phyloP scores from a whole-genome alignment of 805 yeast species.

The Saccharomycopsis schoenii region DNA sequence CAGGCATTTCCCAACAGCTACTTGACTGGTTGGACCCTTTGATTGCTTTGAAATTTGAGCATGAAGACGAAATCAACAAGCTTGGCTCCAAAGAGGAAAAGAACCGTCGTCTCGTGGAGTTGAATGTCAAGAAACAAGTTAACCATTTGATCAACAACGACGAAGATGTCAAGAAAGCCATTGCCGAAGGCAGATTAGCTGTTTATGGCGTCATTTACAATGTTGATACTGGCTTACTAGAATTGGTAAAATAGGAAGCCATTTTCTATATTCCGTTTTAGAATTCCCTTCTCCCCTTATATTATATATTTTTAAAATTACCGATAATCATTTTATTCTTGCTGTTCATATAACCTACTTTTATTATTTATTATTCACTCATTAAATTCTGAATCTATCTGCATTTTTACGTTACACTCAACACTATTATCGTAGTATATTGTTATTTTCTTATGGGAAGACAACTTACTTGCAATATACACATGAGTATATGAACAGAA shows the following conservation, averaged over 20 bases:
- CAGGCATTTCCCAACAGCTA: constrained; percentile 31
- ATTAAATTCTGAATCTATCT: no score
- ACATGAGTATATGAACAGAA: no score
- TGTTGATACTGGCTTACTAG: constrained; percentile 63
- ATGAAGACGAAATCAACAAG: constrained; percentile 39
- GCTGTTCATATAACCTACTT: no score
- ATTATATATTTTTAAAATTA: no score
- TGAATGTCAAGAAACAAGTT: constrained; percentile 67
- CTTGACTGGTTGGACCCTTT: constrained; percentile 64
- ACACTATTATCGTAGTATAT: no score
- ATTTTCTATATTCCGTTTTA: not conserved
- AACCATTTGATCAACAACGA: constrained; percentile 45
- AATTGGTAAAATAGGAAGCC: constrained; percentile 19
- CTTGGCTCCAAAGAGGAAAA: constrained; percentile 42
- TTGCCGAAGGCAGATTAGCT: constrained; percentile 51
- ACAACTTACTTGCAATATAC: no score
- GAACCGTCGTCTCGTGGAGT: constrained; percentile 58
- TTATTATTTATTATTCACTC: no score
- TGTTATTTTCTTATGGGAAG: no score
- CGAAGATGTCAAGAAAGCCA: constrained; percentile 61
- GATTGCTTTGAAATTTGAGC: constrained; percentile 58
- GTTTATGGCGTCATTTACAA: constrained; percentile 81
- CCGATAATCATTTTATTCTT: no score
- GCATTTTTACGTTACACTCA: no score
- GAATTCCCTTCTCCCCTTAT: not conserved